Evolutionary conservation across 768 basidiomycete genomes (phyloP), one percentile per base, ranked within the genome.

Genomic region (Mrakia gelida): DNA sequence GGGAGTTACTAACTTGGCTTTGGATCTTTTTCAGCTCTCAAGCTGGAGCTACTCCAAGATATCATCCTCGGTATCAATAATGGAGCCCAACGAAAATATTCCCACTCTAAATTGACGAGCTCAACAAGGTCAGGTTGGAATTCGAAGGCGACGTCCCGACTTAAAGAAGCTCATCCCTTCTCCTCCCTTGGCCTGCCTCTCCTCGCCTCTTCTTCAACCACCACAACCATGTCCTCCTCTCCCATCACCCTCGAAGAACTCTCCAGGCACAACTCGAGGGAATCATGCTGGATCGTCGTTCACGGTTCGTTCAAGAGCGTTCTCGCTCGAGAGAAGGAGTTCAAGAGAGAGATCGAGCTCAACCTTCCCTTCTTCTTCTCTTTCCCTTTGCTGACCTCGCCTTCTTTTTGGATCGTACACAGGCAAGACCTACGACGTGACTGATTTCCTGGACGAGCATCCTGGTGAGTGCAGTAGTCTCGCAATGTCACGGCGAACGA

Each of bases 371-470:
- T 43, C 3, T 54, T 34, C 3, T 38, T 38, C 1, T 45, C 45
- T 10, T 16, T 45, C 2, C 45, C 23, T 28, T n/a, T n/a, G n/a
- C n/a, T 43, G 30, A 52, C 63, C 43, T 28, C 32, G 30, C 65
- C 45, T 59, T 23, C 28, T 52, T n/a, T 49, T 6, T 49, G 2
- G 32, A 34, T 41, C n/a, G 10, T 1, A 21, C 38, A 2, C 71
- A 78, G 77, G 72, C n/a, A 62, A 78, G 34, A 62, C 65, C 28
- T 78, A 74, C 32, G 77, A 78, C 38, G 65, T 78, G 9, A 78
- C 77, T 10, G 65, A 73, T 34, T 78, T 78, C 32, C 49, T 78
- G 7, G 73, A 67, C 8, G 54, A 72, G 67, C 43, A 56, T 18
- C 28, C 38, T 34, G 23, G 38, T 45, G 9, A 2, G 26, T 61